Conservation (phyloP, 139 green algal genomes). For the Chlorella sorokiniana region DNA sequence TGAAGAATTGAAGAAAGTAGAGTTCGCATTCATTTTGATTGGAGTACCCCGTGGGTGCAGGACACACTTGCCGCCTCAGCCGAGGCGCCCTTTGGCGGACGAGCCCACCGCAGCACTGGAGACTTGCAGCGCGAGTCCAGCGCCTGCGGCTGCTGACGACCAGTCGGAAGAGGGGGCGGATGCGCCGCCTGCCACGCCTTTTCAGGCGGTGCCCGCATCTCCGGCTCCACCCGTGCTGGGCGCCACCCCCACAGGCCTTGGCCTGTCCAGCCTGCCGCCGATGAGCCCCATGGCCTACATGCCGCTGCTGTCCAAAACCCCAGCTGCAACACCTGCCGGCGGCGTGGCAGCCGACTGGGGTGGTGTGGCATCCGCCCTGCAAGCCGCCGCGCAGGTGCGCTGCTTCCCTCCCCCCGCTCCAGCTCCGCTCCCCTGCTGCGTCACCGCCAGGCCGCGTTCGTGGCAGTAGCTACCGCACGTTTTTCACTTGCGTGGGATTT, state of each 20-base stretch:
- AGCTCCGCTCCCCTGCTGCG: too few species aligned
- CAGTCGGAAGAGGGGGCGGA: neutral
- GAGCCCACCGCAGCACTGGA: neutral
- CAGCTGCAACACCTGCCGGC: constrained; percentile 2
- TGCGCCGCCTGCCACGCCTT: constrained; percentile 20
- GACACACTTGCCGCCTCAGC: too few species aligned
- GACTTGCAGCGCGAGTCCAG: neutral
- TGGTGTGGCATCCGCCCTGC: constrained; percentile 3
- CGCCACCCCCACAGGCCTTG: constrained; percentile 29
- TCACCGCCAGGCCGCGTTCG: too few species aligned
- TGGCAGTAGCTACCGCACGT: too few species aligned
- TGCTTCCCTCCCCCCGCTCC: neutral
- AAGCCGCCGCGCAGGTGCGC: constrained; percentile 12
- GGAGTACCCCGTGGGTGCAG: too few species aligned
- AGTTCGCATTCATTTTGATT: too few species aligned
- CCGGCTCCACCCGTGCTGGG: neutral
- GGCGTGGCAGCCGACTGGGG: neutral
- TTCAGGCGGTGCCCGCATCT: neutral
- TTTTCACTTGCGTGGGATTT: neutral
- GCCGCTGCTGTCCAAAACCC: neutral
- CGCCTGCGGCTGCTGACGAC: neutral
- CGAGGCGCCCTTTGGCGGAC: too few species aligned
- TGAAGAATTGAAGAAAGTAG: too few species aligned
- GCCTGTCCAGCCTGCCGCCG: constrained; percentile 19
- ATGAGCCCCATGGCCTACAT: constrained; percentile 4